Percentiles rank a stretch among this genome's conserved stretches.
Evolutionary conservation across 192 early-diverging fungal species (phyloP).

Genomic region (Podila verticillata): DNA sequence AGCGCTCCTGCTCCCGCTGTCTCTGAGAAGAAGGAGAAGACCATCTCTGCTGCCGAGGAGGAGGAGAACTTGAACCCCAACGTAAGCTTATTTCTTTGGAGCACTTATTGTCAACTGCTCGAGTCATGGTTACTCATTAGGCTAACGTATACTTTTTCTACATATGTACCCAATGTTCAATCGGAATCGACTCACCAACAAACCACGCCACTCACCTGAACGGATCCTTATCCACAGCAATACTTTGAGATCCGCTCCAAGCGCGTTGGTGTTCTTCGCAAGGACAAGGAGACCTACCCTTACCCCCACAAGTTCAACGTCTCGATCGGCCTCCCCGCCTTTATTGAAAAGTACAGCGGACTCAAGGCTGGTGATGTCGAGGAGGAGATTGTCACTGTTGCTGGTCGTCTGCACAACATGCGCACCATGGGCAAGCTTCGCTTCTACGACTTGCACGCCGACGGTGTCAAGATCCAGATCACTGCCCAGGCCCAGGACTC

Average conservation of each 20-base stretch:
- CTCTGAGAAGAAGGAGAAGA: conserved; percentile 54
- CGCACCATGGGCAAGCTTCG: conserved; percentile 90
- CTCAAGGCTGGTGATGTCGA: conserved; percentile 76
- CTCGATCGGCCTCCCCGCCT: conserved; percentile 81
- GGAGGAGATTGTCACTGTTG: conserved; percentile 78
- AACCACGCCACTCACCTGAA: not conserved
- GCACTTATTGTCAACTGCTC: too few relatives aligned
- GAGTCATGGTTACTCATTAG: too few relatives aligned
- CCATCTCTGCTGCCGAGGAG: conserved; percentile 72
- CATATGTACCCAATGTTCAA: too few relatives aligned
- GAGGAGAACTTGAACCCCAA: conserved; percentile 89
- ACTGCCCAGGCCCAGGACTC: conserved; percentile 82
- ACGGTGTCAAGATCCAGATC: conserved; percentile 95
- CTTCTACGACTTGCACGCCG: conserved; percentile 96
- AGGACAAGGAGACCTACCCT: conserved; percentile 84
- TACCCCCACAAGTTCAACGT: conserved; percentile 99
- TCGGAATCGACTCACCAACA: not conserved
- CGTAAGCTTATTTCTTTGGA: conserved; percentile 68
- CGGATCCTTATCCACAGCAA: conserved; percentile 59
- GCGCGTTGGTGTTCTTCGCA: conserved; percentile 85
- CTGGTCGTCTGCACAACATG: conserved; percentile 97
- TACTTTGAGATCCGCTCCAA: conserved; percentile 98
- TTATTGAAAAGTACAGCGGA: conserved; percentile 82
- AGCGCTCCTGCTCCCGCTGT: conserved; percentile 66
- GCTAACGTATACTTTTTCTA: too few relatives aligned